phyloP scores from a whole-genome alignment of 2,329 filamentous ascomycete species.

The Nothophaeocryptopus gaeumannii region DNA sequence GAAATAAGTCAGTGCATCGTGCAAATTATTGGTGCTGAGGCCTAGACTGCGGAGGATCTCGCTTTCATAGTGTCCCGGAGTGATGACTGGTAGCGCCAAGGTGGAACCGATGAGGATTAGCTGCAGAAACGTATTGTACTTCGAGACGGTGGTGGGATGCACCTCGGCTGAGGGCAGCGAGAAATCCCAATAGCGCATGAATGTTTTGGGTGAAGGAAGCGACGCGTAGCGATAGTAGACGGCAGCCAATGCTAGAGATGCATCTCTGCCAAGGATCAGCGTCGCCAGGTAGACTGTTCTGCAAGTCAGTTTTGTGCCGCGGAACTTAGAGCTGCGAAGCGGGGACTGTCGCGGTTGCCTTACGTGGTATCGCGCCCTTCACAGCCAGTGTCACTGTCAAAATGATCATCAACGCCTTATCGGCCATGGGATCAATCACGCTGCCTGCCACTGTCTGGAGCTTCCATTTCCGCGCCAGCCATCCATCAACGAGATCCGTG shows the following conservation, averaged over 20 bases:
- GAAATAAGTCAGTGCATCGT: conserved; percentile 36
- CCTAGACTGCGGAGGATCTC: conserved; percentile 24
- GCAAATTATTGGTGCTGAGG: conserved; percentile 30
- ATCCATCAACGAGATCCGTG: conserved; percentile 90
- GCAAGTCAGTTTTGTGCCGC: conserved; percentile 14
- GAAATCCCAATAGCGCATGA: conserved; percentile 94
- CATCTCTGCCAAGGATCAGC: conserved; percentile 88
- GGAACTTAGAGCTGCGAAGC: conserved; percentile 7
- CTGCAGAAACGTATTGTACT: conserved; percentile 90
- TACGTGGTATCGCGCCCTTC: conserved; percentile 77
- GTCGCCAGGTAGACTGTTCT: conserved; percentile 73
- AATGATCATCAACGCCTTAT: conserved; percentile 94
- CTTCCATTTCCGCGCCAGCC: conserved; percentile 84
- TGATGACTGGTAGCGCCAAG: conserved; percentile 72
- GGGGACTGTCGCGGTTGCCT: conserved; percentile 31
- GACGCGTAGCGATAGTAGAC: conserved; percentile 97
- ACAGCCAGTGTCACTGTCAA: conserved; percentile 79
- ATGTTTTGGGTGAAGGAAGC: conserved; percentile 87
- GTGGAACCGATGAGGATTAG: conserved; percentile 81
- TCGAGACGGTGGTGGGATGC: conserved; percentile 77
- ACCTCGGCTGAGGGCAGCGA: conserved; percentile 84
- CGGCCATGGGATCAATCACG: conserved; percentile 93
- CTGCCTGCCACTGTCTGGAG: conserved; percentile 91
- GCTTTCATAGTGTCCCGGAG: conserved; percentile 24
- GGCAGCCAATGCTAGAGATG: conserved; percentile 76